phyloP scores from a whole-genome alignment of 768 basidiomycete species.

The Lactarius evosmus region DNA sequence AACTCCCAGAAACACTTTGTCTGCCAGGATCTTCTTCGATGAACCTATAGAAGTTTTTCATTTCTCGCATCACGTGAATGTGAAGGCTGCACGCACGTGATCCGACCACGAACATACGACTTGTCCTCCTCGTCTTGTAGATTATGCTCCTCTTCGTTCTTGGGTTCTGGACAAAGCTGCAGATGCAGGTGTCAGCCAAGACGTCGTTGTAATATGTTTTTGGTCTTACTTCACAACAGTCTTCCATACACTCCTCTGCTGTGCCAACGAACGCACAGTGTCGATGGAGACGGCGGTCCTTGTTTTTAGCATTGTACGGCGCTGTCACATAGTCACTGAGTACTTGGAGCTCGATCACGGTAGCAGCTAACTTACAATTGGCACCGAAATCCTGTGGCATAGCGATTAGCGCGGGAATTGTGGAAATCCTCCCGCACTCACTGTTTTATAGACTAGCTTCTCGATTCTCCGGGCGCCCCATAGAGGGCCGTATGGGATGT shows the following conservation, averaged over 20 bases:
- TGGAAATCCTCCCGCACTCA: conserved; percentile 31
- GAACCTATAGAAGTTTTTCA: conserved; percentile 39
- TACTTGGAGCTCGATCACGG: neutral
- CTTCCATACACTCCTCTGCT: conserved; percentile 53
- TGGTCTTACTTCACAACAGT: conserved; percentile 54
- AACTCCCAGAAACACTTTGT: conserved; percentile 58
- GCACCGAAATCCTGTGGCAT: conserved; percentile 46
- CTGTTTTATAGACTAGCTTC: conserved; percentile 55
- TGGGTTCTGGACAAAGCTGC: conserved; percentile 53
- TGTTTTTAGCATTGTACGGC: conserved; percentile 62
- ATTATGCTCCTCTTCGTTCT: conserved; percentile 52
- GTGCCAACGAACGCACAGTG: conserved; percentile 64
- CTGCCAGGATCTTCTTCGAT: conserved; percentile 59
- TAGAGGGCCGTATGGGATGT: conserved; percentile 60
- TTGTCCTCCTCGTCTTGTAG: conserved; percentile 54
- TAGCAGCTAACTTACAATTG: conserved; percentile 45
- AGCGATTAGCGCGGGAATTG: conserved; percentile 11
- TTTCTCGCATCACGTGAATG: neutral
- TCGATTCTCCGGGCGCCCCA: conserved; percentile 57
- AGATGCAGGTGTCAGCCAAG: neutral
- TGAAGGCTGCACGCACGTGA: neutral
- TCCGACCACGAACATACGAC: conserved; percentile 44
- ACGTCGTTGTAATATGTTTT: neutral
- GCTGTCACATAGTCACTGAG: conserved; percentile 35
- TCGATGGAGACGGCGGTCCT: conserved; percentile 55